A percentile compares a stretch with the other conserved stretches of the same genome.
Conservation (phyloP, 306 rosid genomes). For the Rosa multiflora region DNA sequence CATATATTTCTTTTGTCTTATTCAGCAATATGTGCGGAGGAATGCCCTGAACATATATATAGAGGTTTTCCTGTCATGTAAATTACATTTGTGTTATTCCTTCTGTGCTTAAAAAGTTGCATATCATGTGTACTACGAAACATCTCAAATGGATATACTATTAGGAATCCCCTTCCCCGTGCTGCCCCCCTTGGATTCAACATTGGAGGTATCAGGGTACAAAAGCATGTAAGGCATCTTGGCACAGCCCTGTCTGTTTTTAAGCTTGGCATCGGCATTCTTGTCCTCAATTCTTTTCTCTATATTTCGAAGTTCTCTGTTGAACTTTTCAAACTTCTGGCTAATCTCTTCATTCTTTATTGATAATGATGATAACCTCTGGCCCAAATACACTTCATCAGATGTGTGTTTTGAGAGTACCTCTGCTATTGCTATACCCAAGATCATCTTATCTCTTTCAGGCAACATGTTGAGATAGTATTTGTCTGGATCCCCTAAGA, state of each 20-base stretch:
- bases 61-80: background rate
- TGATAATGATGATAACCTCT: constrained; percentile 47
- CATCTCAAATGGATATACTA: constrained; percentile 52
- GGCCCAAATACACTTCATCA: constrained; percentile 59
- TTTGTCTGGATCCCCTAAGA: constrained; percentile 64
- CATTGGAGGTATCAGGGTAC: constrained; percentile 44
- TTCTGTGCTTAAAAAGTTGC: background rate
- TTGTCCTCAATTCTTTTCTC: constrained; percentile 45
- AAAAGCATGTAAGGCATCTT: constrained; percentile 45
- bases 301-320: constrained; percentile 44
- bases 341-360: constrained; percentile 46
- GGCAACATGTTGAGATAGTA: constrained; percentile 58
- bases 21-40: background rate
- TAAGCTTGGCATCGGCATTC: constrained; percentile 53
- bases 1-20: background rate
- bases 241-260: constrained; percentile 57
- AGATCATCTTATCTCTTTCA: constrained; percentile 47
- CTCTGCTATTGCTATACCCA: constrained; percentile 46
- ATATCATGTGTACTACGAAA: background rate
- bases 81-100: background rate
- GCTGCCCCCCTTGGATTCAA: constrained; percentile 38
- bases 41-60: background rate
- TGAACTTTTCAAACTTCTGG: constrained; percentile 48
- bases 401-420: constrained; percentile 47
- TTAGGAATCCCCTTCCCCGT: constrained; percentile 53